phyloP scores from a whole-genome alignment of 116 monocot species.

The Cymodocea nodosa region DNA sequence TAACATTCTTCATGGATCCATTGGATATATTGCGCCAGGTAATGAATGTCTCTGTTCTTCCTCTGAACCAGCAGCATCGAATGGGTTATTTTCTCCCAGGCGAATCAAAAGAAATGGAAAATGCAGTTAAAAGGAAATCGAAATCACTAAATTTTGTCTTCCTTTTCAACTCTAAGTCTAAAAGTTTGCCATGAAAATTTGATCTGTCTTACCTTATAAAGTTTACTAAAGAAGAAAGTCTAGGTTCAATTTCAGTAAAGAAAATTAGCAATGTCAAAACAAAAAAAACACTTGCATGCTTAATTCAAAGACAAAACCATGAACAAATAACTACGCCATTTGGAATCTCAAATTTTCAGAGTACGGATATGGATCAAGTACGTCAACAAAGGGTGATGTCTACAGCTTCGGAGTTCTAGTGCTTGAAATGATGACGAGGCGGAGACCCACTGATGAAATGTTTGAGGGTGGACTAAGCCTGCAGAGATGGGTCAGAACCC shows the following conservation, averaged over 20 bases:
- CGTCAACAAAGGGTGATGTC: constrained; percentile 48
- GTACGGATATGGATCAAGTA: constrained; percentile 36
- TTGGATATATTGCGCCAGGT: constrained; percentile 62
- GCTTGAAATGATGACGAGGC: constrained; percentile 37
- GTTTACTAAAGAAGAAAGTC: too few species aligned
- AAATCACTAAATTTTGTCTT: too few species aligned
- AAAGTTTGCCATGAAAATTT: too few species aligned
- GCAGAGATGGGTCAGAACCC: constrained; percentile 37
- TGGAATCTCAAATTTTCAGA: constrained; percentile 16
- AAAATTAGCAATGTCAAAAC: too few species aligned
- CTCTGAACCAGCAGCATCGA: too few species aligned
- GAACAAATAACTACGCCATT: not conserved
- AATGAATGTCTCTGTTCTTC: not conserved
- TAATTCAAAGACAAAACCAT: not conserved
- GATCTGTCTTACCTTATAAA: too few species aligned
- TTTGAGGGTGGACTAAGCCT: constrained; percentile 29
- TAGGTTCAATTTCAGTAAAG: too few species aligned
- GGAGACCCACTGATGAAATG: constrained; percentile 44
- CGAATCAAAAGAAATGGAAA: too few species aligned
- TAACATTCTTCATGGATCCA: constrained; percentile 30
- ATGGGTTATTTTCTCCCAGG: too few species aligned
- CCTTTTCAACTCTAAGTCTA: too few species aligned
- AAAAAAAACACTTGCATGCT: not conserved
- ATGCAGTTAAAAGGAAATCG: too few species aligned
- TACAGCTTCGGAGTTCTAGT: constrained; percentile 62